Evolutionary conservation across 2,329 filamentous ascomycete genomes (phyloP).

Genomic region (Monosporascus sp.): DNA sequence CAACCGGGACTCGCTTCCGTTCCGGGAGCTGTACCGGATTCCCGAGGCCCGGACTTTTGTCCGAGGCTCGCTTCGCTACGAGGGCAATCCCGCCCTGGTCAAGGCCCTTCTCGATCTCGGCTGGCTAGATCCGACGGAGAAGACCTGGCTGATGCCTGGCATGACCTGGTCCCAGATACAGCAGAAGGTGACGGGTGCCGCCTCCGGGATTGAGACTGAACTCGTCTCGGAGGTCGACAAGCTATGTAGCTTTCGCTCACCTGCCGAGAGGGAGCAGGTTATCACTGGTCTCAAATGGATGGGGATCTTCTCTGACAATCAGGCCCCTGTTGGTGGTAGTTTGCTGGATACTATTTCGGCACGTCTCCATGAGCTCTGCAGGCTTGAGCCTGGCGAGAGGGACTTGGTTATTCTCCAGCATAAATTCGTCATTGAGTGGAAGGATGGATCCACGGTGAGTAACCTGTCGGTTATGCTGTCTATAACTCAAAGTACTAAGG

Average conservation of each 20-base stretch:
- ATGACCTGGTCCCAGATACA: constrained; percentile 19
- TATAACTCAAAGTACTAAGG: too few relatives aligned
- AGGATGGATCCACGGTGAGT: constrained; percentile 46
- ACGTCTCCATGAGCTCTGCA: constrained; percentile 67
- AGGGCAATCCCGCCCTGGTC: constrained; percentile 65
- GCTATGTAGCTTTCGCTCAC: constrained; percentile 54
- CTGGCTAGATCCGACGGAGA: constrained; percentile 39
- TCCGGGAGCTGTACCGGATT: constrained; percentile 62
- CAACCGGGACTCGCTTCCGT: constrained; percentile 63
- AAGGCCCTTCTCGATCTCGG: constrained; percentile 64
- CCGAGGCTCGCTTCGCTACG: constrained; percentile 62
- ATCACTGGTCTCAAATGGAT: constrained; percentile 61
- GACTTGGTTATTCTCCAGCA: constrained; percentile 58
- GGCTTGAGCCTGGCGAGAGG: constrained; percentile 62
- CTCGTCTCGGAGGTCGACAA: constrained; percentile 56
- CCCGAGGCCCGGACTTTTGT: constrained; percentile 65
- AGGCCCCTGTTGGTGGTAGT: constrained; percentile 55
- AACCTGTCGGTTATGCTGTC: too few relatives aligned
- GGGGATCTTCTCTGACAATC: constrained; percentile 46
- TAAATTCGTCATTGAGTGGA: constrained; percentile 63
- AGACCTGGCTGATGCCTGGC: constrained; percentile 13
- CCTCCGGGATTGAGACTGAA: constrained; percentile 31
- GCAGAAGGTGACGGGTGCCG: constrained; percentile 7
- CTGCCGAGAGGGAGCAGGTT: constrained; percentile 58
- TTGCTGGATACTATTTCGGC: constrained; percentile 68